Evolutionary conservation across 1,284 basidiomycete species (phyloP).

Genomic region (Trametes versicolor): DNA sequence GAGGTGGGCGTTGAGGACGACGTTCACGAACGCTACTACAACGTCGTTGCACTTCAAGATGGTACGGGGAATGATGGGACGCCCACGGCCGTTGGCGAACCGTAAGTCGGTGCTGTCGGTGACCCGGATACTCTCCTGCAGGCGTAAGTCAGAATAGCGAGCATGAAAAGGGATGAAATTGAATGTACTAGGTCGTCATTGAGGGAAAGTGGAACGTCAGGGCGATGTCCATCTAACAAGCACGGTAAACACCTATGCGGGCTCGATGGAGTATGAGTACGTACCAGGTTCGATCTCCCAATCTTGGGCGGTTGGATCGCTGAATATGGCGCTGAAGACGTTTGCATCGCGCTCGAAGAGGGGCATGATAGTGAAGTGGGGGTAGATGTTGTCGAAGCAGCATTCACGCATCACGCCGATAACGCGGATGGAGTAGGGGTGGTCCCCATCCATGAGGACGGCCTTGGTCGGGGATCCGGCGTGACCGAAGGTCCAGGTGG

Average conservation of each 20-base stretch:
- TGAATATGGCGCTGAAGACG: background rate
- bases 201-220: background rate
- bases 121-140: background rate
- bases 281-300: background rate
- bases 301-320: background rate
- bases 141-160: background rate
- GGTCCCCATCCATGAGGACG: background rate
- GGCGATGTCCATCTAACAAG: background rate
- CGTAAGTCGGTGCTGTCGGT: background rate
- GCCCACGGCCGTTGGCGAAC: background rate
- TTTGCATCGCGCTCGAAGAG: background rate
- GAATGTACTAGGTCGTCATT: background rate
- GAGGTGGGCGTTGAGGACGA: background rate
- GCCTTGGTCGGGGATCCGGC: background rate
- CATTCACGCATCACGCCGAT: background rate
- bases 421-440: background rate
- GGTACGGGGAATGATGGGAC: background rate
- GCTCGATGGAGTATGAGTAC: background rate
- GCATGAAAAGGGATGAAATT: background rate
- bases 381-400: background rate
- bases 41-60: background rate
- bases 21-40: background rate
- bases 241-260: background rate
- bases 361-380: background rate
- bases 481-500: background rate